Evolutionary conservation across 2,329 filamentous ascomycete genomes (phyloP).

Genomic region (Didymella pomorum): DNA sequence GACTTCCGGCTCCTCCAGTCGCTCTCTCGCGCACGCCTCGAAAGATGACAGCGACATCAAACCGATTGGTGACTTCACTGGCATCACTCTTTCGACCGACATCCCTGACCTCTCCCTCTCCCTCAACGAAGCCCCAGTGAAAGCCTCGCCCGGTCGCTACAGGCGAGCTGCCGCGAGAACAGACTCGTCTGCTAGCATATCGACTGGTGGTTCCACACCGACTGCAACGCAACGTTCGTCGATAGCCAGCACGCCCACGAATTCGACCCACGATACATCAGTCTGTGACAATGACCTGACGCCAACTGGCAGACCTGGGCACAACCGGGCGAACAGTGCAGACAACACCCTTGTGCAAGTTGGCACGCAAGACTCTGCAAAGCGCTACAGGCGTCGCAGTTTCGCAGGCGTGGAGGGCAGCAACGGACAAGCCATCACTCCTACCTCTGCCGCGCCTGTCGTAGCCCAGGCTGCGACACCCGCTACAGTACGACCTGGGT

Average conservation of each 20-base stretch:
- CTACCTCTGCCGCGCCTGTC: constrained; percentile 24
- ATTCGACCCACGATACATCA: constrained; percentile 64
- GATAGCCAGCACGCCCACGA: constrained; percentile 55
- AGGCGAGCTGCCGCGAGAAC: constrained; percentile 69
- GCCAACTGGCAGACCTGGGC: constrained; percentile 53
- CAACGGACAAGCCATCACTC: constrained; percentile 32
- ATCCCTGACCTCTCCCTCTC: constrained; percentile 65
- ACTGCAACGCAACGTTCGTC: constrained; percentile 45
- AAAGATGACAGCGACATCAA: constrained; percentile 60
- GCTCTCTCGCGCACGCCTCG: constrained; percentile 54
- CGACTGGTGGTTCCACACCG: constrained; percentile 37
- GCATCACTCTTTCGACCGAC: constrained; percentile 60
- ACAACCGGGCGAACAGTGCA: constrained; percentile 66
- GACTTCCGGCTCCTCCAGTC: constrained; percentile 60
- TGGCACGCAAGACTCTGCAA: constrained; percentile 70
- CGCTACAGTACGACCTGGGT: constrained; percentile 37
- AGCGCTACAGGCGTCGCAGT: constrained; percentile 82
- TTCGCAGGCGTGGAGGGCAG: constrained; percentile 70
- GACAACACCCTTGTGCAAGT: constrained; percentile 74
- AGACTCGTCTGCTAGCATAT: constrained; percentile 55
- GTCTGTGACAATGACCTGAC: constrained; percentile 53
- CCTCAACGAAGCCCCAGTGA: constrained; percentile 65
- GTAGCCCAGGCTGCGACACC: constrained; percentile 24
- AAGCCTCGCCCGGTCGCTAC: constrained; percentile 83
- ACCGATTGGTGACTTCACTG: constrained; percentile 51